Evolutionary conservation across 129 eudicot genomes (phyloP).

Genomic region (Arctium lappa): DNA sequence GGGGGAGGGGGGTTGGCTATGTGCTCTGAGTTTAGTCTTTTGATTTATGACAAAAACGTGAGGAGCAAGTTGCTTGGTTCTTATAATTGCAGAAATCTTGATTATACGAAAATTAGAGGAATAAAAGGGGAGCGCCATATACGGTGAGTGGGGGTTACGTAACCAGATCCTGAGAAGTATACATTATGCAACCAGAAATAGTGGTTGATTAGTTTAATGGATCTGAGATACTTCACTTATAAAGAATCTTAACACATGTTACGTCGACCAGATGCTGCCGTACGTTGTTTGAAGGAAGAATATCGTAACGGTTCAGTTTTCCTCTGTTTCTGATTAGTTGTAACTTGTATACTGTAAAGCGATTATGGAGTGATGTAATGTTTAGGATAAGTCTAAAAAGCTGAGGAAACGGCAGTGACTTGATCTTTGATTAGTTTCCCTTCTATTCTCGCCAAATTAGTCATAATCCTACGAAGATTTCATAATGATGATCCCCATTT

Average conservation of each 20-base stretch:
- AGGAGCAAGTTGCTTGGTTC: background rate
- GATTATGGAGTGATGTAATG: background rate
- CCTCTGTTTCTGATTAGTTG: background rate
- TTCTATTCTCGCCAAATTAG: background rate
- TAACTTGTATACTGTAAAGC: background rate
- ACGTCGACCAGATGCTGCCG: background rate
- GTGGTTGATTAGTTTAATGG: background rate
- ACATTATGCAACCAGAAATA: background rate
- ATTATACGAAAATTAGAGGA: background rate
- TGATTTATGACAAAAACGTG: background rate
- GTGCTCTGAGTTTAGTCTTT: background rate
- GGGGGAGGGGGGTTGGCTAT: background rate
- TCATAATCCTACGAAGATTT: background rate
- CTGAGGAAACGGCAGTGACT: no score
- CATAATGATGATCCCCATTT: background rate
- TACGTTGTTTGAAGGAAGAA: background rate
- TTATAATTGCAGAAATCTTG: background rate
- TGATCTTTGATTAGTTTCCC: background rate
- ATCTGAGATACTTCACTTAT: background rate
- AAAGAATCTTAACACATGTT: background rate
- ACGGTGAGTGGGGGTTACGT: background rate
- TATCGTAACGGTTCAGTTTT: background rate
- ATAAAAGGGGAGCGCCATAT: background rate
- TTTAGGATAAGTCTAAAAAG: no score
- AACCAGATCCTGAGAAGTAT: background rate